These are phyloP conservation scores for Oxalis stricta DNA, from an alignment of 441 rosid species.

Conservation along the genomic window DNA sequence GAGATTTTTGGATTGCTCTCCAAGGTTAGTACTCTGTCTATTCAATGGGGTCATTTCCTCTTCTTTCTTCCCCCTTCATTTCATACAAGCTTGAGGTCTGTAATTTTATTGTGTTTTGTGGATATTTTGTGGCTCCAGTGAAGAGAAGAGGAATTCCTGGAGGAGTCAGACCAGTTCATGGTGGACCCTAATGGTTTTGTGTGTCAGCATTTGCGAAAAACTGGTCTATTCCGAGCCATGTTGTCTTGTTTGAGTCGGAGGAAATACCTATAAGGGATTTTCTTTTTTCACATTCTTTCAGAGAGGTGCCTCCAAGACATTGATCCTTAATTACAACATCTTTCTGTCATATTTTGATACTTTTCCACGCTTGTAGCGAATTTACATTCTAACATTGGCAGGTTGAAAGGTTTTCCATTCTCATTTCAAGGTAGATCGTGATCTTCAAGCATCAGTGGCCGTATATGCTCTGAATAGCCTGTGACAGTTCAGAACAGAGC, in stretches of 20 bases:
- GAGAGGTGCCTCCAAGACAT: slow-evolving; percentile 34
- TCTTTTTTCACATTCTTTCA: slow-evolving; percentile 44
- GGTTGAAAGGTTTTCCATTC: slow-evolving; percentile 66
- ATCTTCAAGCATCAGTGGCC: slow-evolving; percentile 68
- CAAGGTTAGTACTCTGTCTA: slow-evolving; percentile 32
- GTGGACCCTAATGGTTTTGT: slow-evolving; percentile 52
- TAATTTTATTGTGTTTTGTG: slow-evolving; percentile 10
- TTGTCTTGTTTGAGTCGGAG: slow-evolving; percentile 60
- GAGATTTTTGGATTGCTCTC: slow-evolving; percentile 73
- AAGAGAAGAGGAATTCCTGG: slow-evolving; percentile 41
- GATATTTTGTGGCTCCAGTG: slow-evolving; percentile 25
- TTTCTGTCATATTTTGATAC: neutral
- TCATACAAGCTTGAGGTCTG: neutral
- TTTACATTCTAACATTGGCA: slow-evolving; percentile 11
- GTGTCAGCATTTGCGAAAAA: slow-evolving; percentile 36
- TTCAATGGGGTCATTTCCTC: neutral
- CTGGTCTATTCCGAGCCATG: slow-evolving; percentile 60
- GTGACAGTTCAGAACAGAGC: neutral
- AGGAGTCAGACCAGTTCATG: slow-evolving; percentile 61
- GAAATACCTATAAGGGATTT: slow-evolving; percentile 40
- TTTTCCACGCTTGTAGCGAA: too few relatives aligned
- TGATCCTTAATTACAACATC: neutral
- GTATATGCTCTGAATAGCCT: slow-evolving; percentile 26
- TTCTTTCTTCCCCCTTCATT: slow-evolving; percentile 5
- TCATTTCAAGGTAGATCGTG: slow-evolving; percentile 81